Conservation (phyloP, 805 yeast species). For the Lipomyces japonicus region DNA sequence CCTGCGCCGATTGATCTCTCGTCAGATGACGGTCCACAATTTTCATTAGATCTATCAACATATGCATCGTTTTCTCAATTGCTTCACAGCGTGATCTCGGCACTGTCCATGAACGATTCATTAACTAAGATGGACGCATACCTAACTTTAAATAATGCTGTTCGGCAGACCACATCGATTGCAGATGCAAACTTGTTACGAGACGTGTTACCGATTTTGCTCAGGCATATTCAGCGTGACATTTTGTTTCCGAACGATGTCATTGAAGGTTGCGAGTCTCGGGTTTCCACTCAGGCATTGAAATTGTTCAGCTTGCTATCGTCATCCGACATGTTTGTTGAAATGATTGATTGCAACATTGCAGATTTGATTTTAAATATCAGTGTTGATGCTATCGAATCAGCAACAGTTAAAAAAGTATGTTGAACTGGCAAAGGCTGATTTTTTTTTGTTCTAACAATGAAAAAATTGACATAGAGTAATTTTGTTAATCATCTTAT, state of each 20-base stretch:
- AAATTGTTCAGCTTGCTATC: constrained; percentile 11
- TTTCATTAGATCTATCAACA: constrained; percentile 10
- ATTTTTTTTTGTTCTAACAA: too few relatives aligned
- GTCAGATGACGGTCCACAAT: too few relatives aligned
- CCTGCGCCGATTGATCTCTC: too few relatives aligned
- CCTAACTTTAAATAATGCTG: constrained; percentile 6
- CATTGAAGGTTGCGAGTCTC: constrained; percentile 20
- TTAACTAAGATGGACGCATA: constrained; percentile 21
- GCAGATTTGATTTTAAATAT: constrained; percentile 11
- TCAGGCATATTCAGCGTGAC: constrained; percentile 19
- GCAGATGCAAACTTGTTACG: constrained; percentile 14
- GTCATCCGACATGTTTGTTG: constrained; percentile 2
- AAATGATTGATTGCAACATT: constrained; percentile 10
- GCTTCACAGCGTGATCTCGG: constrained; percentile 19
- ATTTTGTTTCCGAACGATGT: constrained; percentile 16
- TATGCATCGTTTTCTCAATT: constrained; percentile 19
- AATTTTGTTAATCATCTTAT: constrained; percentile 11
- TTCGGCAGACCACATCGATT: constrained; percentile 10
- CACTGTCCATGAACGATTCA: constrained; percentile 15
- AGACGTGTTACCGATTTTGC: constrained; percentile 2
- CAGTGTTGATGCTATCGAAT: constrained; percentile 8
- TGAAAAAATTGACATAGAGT: not conserved
- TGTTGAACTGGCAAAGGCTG: too few relatives aligned
- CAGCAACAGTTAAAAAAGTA: constrained; percentile 13
- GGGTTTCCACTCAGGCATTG: constrained; percentile 18